phyloP scores from a whole-genome alignment of 257 asterid genomes.

The Euphrasia confusa region DNA sequence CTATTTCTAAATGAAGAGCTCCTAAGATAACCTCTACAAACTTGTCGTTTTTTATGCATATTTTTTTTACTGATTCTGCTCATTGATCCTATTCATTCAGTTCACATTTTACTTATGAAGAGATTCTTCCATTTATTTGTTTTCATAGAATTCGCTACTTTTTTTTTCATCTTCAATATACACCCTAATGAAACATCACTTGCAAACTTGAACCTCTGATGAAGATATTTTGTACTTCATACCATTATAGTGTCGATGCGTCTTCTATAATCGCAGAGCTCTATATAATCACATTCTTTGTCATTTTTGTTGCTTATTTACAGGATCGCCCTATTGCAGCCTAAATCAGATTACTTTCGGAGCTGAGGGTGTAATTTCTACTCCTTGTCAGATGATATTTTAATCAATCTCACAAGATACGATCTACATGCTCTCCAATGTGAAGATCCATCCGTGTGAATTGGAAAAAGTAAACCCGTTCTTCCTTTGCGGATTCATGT shows the following conservation, averaged over 20 bases:
- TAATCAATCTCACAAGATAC: background rate
- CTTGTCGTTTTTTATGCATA: too few relatives aligned
- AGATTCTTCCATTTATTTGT: background rate
- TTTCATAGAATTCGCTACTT: background rate
- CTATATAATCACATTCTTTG: constrained; percentile 8
- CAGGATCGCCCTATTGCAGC: constrained; percentile 43
- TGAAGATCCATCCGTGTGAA: constrained; percentile 13
- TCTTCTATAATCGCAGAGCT: background rate
- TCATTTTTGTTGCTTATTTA: constrained; percentile 15
- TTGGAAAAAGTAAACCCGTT: constrained; percentile 21
- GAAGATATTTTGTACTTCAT: background rate
- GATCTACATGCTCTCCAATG: constrained; percentile 2
- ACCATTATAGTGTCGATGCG: background rate
- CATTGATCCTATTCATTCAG: background rate
- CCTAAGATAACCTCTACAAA: background rate
- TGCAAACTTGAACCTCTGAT: background rate
- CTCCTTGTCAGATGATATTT: constrained; percentile 23
- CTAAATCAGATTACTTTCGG: constrained; percentile 17
- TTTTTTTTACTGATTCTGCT: background rate
- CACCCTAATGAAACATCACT: background rate
- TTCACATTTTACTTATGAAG: background rate
- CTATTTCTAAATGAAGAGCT: constrained; percentile 5
- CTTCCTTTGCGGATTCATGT: constrained; percentile 20
- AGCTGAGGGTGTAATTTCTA: constrained; percentile 20
- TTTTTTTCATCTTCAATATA: background rate